Percentiles rank a stretch among this genome's conserved stretches.
Conservation (phyloP, 2,329 filamentous ascomycete genomes). For the Fusarium ramigenum region DNA sequence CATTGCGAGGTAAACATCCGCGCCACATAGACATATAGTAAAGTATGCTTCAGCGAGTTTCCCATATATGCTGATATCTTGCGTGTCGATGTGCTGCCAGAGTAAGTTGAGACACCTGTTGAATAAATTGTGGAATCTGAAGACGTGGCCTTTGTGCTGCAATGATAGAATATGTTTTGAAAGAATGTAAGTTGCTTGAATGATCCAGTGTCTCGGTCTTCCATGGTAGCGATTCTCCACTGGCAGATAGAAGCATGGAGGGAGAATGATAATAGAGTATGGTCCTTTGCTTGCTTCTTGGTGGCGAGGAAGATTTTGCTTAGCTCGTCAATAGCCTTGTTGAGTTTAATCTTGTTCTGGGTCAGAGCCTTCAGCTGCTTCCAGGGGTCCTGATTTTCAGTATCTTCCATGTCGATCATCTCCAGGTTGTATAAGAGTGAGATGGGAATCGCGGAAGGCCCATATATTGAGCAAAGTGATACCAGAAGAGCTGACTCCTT, state of each 20-base stretch:
- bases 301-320: neutral
- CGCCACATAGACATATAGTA: neutral
- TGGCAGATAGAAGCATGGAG: neutral
- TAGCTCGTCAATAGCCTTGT: neutral
- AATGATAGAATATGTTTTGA: neutral
- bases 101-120: neutral
- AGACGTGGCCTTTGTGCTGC: fast-evolving
- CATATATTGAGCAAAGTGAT: too few species aligned
- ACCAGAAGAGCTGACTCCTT: too few species aligned
- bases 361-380: too few species aligned
- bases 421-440: too few species aligned
- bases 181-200: neutral
- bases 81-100: neutral
- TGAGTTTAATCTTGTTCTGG: neutral
- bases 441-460: too few species aligned
- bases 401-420: too few species aligned
- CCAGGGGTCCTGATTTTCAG: too few species aligned
- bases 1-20: neutral
- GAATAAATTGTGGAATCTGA: neutral
- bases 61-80: neutral
- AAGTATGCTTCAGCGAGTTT: neutral
- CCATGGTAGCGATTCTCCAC: neutral
- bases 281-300: neutral
- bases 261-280: neutral
- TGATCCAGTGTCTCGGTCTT: neutral